Evolutionary conservation across 1,284 basidiomycete species (phyloP).

Genomic region (Thecaphora thlaspeos): DNA sequence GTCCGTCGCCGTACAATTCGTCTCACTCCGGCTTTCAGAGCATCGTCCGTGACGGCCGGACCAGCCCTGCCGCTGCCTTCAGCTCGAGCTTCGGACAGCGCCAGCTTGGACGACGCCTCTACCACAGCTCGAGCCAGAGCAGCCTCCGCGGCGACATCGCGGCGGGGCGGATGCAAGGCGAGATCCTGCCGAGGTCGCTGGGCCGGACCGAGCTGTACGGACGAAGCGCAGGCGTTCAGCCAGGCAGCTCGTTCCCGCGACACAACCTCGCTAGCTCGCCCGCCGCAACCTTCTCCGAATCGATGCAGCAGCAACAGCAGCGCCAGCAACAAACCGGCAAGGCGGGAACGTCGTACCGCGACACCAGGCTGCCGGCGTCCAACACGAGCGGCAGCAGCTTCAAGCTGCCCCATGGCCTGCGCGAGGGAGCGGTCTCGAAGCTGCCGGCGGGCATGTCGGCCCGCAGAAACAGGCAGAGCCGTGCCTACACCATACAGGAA

Average conservation of each 20-base stretch:
- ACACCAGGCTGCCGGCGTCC: constrained; percentile 13
- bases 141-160: constrained; percentile 18
- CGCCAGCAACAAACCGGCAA: neutral
- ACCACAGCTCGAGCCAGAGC: constrained; percentile 33
- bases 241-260: constrained; percentile 26
- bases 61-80: constrained; percentile 18
- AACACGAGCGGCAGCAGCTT: constrained; percentile 30
- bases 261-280: constrained; percentile 13
- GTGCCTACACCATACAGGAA: constrained; percentile 12
- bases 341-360: constrained; percentile 18
- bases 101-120: constrained; percentile 7
- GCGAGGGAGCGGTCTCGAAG: constrained; percentile 1
- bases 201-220: neutral
- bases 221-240: neutral
- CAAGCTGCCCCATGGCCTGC: constrained; percentile 20
- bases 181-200: neutral
- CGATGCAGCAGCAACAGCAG: neutral
- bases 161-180: constrained; percentile 7
- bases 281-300: too few relatives aligned
- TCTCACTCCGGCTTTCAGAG: constrained; percentile 32
- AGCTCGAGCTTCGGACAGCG: constrained; percentile 9
- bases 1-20: constrained; percentile 29
- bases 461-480: neutral
- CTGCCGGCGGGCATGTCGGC: neutral
- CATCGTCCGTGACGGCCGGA: constrained; percentile 19